Percentiles rank a stretch among this genome's conserved stretches.
Evolutionary conservation across 257 asterid species (phyloP).

Genomic region (Verbascum thapsus): DNA sequence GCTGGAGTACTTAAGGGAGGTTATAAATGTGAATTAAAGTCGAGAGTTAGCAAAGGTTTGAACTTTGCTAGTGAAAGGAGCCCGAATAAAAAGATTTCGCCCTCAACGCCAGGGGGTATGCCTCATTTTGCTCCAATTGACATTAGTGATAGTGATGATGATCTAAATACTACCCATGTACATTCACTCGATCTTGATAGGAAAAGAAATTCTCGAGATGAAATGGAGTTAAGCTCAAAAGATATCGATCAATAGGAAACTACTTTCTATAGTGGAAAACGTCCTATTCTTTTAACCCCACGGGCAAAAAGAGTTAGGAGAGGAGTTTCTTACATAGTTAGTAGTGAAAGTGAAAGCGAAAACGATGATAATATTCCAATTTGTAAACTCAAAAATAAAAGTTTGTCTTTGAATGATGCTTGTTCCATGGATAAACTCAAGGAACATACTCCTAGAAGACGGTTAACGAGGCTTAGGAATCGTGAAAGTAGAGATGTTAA

Average conservation of each 20-base stretch:
- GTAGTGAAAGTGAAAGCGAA: constrained; percentile 55
- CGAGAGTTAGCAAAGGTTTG: constrained; percentile 41
- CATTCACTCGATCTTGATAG: constrained; percentile 12
- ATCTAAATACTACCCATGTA: constrained; percentile 24
- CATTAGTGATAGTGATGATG: constrained; percentile 51
- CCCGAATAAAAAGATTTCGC: constrained; percentile 39
- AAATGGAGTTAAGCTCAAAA: too few relatives aligned
- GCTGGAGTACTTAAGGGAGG: constrained; percentile 31
- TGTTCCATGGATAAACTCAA: constrained; percentile 28
- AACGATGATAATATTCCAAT: constrained; percentile 47
- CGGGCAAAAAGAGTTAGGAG: constrained; percentile 39
- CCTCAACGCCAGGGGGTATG: constrained; percentile 42
- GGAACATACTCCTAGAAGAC: constrained; percentile 34
- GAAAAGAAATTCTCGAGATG: too few relatives aligned
- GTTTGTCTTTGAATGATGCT: constrained; percentile 21
- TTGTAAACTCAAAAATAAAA: constrained; percentile 33
- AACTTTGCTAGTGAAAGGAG: constrained; percentile 36
- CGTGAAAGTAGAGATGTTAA: constrained; percentile 16
- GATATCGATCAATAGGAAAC: constrained; percentile 37
- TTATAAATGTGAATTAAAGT: constrained; percentile 13
- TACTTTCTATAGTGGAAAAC: constrained; percentile 12
- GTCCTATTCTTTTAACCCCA: constrained; percentile 25
- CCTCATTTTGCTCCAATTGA: constrained; percentile 36
- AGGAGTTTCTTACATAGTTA: constrained; percentile 40
- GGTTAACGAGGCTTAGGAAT: constrained; percentile 39